Conservation (phyloP, 768 basidiomycete genomes). For the Candolleomyces aberdarensis region DNA sequence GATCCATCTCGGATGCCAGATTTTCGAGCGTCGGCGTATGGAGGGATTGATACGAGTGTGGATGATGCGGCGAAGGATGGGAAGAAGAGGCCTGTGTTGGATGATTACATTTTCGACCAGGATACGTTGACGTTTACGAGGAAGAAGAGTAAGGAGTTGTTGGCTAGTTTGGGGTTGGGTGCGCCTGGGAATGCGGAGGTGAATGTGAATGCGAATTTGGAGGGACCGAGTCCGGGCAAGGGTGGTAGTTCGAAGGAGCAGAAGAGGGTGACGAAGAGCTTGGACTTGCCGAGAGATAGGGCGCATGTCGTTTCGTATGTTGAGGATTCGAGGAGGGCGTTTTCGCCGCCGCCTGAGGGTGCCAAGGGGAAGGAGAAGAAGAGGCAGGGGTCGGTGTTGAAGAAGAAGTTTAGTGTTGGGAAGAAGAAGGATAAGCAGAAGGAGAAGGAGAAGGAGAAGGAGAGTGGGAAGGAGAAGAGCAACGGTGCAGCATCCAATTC, state of each 20-base stretch:
- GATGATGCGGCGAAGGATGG: background rate
- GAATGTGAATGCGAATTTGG: background rate
- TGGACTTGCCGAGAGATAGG: background rate
- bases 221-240: no score
- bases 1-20: no score
- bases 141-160: background rate
- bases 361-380: background rate
- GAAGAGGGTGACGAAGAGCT: background rate
- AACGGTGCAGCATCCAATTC: background rate
- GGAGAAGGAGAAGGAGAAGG: background rate
- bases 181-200: background rate
- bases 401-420: background rate
- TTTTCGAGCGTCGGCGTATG: no score
- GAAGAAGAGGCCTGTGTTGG: background rate
- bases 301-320: background rate
- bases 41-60: no score
- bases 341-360: no score
- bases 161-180: no score
- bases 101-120: slow-evolving; percentile 7
- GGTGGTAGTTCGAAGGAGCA: no score
- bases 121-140: slow-evolving; percentile 2
- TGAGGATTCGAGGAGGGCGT: no score
- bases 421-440: background rate
- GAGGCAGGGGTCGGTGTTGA: background rate
- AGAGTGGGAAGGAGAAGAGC: background rate